These are phyloP conservation scores for Vanrija sp. DNA, from an alignment of 1,284 basidiomycete species.

Conservation along the genomic window DNA sequence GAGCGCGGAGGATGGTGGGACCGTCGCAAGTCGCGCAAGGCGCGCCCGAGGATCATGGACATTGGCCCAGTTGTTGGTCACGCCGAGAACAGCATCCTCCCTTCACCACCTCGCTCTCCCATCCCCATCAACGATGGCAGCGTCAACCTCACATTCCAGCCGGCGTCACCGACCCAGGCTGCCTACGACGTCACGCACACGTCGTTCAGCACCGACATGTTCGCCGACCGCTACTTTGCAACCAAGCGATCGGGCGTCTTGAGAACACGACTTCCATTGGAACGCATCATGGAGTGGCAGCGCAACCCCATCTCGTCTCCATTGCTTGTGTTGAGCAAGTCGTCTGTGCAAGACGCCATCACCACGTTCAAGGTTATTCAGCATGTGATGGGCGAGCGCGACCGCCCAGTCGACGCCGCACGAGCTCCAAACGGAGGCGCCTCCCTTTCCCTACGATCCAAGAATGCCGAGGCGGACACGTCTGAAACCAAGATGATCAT, in stretches of 20 bases:
- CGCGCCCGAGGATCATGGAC: background rate
- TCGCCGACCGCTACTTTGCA: constrained; percentile 81
- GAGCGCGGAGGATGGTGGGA: constrained; percentile 13
- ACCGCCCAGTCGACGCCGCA: constrained; percentile 52
- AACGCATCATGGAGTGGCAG: constrained; percentile 85
- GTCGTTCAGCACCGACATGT: constrained; percentile 73
- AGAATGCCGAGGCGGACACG: constrained; percentile 6
- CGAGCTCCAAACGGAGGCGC: constrained; percentile 1
- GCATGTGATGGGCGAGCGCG: constrained; percentile 85
- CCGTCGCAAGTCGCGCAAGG: constrained; percentile 5
- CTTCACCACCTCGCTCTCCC: constrained; percentile 1
- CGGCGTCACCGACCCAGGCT: constrained; percentile 11
- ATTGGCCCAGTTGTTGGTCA: background rate
- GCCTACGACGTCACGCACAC: constrained; percentile 12
- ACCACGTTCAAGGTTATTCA: constrained; percentile 83
- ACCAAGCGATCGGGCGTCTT: constrained; percentile 75
- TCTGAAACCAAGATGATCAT: constrained; percentile 48
- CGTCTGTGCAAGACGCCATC: constrained; percentile 65
- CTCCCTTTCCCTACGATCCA: constrained; percentile 7
- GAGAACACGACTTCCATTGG: constrained; percentile 66
- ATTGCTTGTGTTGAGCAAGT: constrained; percentile 64
- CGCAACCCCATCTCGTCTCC: constrained; percentile 69
- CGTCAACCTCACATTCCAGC: constrained; percentile 19
- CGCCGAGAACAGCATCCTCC: background rate
- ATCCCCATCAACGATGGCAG: constrained; percentile 8